phyloP scores from a whole-genome alignment of 1,139 yeast genomes.

The Pichia sp. region DNA sequence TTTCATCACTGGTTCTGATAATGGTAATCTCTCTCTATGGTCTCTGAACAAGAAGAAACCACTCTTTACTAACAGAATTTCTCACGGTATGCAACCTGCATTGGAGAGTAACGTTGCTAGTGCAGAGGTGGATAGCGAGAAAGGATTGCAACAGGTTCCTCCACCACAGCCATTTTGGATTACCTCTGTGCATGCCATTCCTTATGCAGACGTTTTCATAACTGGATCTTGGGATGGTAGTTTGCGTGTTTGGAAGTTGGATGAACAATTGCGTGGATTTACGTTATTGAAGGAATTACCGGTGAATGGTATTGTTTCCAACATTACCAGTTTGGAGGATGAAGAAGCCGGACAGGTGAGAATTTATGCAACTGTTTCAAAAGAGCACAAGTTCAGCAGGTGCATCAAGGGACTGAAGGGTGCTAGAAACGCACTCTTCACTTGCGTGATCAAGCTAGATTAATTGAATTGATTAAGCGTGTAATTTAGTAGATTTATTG shows the following conservation, averaged over 20 bases:
- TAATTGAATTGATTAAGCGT: too few species aligned
- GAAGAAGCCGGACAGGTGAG: conserved; percentile 34
- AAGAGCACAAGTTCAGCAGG: conserved; percentile 85
- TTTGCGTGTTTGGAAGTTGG: conserved; percentile 69
- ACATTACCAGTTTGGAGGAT: conserved; percentile 58
- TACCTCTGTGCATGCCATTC: conserved; percentile 76
- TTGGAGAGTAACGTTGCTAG: conserved; percentile 47
- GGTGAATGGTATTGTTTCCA: conserved; percentile 67
- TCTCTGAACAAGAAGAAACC: conserved; percentile 88
- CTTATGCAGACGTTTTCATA: conserved; percentile 78
- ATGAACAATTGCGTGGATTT: conserved; percentile 57
- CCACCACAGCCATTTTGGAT: conserved; percentile 76
- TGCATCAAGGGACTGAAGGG: conserved; percentile 49
- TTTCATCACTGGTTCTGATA: conserved; percentile 92
- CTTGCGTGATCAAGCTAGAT: conserved; percentile 30
- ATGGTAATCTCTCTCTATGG: conserved; percentile 86
- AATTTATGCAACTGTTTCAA: conserved; percentile 62
- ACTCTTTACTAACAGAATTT: conserved; percentile 52
- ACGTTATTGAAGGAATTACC: conserved; percentile 46
- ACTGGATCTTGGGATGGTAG: conserved; percentile 86
- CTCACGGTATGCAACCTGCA: conserved; percentile 70
- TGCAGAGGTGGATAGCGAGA: conserved; percentile 48
- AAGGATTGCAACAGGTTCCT: conserved; percentile 51
- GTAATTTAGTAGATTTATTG: too few species aligned
- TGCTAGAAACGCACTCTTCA: conserved; percentile 44